These are phyloP conservation scores for Penicillium samsonianum DNA, from an alignment of 495 filamentous ascomycete genomes.

Conservation along the genomic window DNA sequence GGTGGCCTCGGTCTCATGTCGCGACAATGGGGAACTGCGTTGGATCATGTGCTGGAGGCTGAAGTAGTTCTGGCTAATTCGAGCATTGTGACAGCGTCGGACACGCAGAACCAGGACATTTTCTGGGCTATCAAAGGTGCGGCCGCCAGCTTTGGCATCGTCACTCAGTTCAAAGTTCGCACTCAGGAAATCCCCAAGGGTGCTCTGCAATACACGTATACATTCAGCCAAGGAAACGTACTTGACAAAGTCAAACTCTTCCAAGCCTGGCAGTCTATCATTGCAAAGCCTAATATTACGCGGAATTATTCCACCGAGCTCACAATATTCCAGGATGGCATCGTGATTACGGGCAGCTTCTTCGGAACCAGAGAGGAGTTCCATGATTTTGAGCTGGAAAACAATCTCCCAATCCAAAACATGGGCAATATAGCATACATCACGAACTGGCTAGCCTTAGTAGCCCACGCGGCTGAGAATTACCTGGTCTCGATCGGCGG, in stretches of 20 bases:
- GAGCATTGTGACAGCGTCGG: slow-evolving; percentile 41
- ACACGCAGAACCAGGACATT: slow-evolving; percentile 44
- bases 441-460: slow-evolving; percentile 54
- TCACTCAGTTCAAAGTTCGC: slow-evolving; percentile 50
- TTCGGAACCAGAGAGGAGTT: slow-evolving; percentile 46
- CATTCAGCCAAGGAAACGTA: slow-evolving; percentile 38
- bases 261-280: slow-evolving; percentile 41
- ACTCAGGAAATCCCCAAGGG: slow-evolving; percentile 38
- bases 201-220: slow-evolving; percentile 40
- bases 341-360: slow-evolving; percentile 42
- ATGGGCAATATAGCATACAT: slow-evolving; percentile 38
- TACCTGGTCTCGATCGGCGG: slow-evolving; percentile 24
- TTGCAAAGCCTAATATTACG: slow-evolving; percentile 47
- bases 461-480: slow-evolving; percentile 51
- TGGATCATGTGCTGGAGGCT: slow-evolving; percentile 62
- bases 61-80: slow-evolving; percentile 68
- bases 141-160: slow-evolving; percentile 45
- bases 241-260: slow-evolving; percentile 34
- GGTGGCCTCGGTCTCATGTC: slow-evolving; percentile 66
- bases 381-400: slow-evolving; percentile 30
- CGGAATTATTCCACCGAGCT: slow-evolving; percentile 52
- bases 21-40: slow-evolving; percentile 62
- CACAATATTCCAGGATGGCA: slow-evolving; percentile 29
- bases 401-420: slow-evolving; percentile 27
- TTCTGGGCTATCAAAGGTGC: slow-evolving; percentile 58